phyloP scores from a whole-genome alignment of 441 rosid species.

The Lepidium campestre region DNA sequence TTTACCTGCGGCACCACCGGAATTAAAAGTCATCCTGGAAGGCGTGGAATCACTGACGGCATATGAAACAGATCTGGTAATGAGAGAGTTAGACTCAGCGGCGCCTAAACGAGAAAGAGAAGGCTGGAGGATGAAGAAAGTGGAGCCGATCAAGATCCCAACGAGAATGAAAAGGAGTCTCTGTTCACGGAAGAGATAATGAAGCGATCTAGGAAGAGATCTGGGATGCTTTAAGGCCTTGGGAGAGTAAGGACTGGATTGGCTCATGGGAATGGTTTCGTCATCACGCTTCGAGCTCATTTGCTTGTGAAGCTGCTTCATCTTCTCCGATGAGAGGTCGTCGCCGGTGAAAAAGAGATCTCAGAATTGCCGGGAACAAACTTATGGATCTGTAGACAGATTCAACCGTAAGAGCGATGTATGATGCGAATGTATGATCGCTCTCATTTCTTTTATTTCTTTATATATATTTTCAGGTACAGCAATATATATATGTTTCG shows the following conservation, averaged over 20 bases:
- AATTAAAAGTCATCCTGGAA: slow-evolving; percentile 6
- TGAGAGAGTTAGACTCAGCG: slow-evolving; percentile 31
- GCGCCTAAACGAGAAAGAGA: slow-evolving; percentile 62
- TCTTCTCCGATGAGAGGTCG: slow-evolving; percentile 19
- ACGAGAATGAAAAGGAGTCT: slow-evolving; percentile 83
- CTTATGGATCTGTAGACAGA: slow-evolving; percentile 18
- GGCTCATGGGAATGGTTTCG: slow-evolving; percentile 47
- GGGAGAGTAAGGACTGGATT: slow-evolving; percentile 50
- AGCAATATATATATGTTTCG: neutral
- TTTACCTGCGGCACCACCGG: slow-evolving; percentile 8
- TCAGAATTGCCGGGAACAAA: neutral
- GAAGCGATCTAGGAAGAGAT: slow-evolving; percentile 78
- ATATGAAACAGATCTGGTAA: slow-evolving; percentile 28
- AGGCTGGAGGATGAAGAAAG: slow-evolving; percentile 84
- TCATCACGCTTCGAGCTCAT: slow-evolving; percentile 60
- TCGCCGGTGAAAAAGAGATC: slow-evolving; percentile 12
- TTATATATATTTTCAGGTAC: neutral
- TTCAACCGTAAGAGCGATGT: slow-evolving; percentile 16
- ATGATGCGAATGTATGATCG: neutral
- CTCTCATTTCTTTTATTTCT: neutral
- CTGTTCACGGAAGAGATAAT: slow-evolving; percentile 75
- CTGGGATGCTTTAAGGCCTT: slow-evolving; percentile 56
- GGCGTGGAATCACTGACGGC: slow-evolving; percentile 1
- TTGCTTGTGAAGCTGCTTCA: slow-evolving; percentile 91
- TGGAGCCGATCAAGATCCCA: slow-evolving; percentile 82